Conservation (phyloP, 768 basidiomycete species). For the Gelatoporia subvermispora region DNA sequence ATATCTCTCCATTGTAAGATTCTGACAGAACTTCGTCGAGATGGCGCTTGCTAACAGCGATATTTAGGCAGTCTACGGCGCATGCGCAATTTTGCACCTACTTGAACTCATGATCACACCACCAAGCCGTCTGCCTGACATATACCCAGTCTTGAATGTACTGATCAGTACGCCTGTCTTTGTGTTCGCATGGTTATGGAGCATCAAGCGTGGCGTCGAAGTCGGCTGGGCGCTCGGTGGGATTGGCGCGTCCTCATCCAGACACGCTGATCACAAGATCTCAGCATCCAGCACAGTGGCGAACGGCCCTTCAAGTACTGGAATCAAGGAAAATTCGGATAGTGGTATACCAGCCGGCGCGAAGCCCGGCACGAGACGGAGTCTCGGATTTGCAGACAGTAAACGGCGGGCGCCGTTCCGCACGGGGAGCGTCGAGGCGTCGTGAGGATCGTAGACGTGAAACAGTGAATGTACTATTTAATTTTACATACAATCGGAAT, state of each 20-base stretch:
- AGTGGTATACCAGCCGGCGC: too few species aligned
- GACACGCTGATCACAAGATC: neutral
- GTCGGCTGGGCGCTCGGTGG: conserved; percentile 77
- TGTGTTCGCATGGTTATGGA: conserved; percentile 83
- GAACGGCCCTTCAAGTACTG: too few species aligned
- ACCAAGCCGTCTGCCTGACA: conserved; percentile 76
- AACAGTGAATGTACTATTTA: too few species aligned
- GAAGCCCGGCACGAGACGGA: too few species aligned
- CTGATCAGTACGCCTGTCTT: conserved; percentile 80
- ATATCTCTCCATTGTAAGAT: conserved; percentile 47
- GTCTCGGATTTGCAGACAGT: too few species aligned
- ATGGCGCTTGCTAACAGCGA: neutral
- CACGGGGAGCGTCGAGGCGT: too few species aligned
- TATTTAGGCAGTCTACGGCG: conserved; percentile 48
- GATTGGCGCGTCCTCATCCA: conserved; percentile 21
- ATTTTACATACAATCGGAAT: too few species aligned
- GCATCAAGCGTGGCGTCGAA: conserved; percentile 74
- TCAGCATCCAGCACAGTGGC: neutral
- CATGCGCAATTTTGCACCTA: conserved; percentile 53
- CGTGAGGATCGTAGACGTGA: too few species aligned
- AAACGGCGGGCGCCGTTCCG: too few species aligned
- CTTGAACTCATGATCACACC: conserved; percentile 58
- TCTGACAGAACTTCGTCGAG: conserved; percentile 4
- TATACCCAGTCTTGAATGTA: conserved; percentile 83
- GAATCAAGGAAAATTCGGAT: too few species aligned